Percentiles rank a stretch among this genome's conserved stretches.
Conservation (phyloP, 805 yeast species). For the Naumovozyma dairenensis region DNA sequence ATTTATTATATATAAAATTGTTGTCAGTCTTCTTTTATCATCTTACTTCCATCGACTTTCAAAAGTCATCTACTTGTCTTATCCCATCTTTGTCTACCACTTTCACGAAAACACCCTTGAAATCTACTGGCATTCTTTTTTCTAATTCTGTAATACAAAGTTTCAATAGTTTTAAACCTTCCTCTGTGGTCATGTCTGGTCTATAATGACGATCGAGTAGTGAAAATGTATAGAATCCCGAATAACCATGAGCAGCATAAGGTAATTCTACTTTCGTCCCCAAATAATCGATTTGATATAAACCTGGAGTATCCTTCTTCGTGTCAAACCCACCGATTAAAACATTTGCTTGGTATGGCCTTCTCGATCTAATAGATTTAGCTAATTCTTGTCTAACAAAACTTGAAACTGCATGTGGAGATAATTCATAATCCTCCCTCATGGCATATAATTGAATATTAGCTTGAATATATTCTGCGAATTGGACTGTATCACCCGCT, state of each 20-base stretch:
- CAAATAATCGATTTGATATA: slow-evolving; percentile 86
- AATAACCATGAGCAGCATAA: slow-evolving; percentile 96
- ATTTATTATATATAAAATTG: too few relatives aligned
- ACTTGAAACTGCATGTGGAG: slow-evolving; percentile 79
- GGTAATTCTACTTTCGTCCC: slow-evolving; percentile 89
- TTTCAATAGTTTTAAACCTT: slow-evolving; percentile 67
- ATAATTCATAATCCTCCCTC: slow-evolving; percentile 72
- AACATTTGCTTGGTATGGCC: slow-evolving; percentile 92
- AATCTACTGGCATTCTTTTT: slow-evolving; percentile 68
- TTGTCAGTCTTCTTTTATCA: too few relatives aligned
- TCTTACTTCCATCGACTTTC: too few relatives aligned
- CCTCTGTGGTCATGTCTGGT: slow-evolving; percentile 61
- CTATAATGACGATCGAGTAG: slow-evolving; percentile 84
- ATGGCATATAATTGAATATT: slow-evolving; percentile 80
- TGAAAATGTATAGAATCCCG: slow-evolving; percentile 91
- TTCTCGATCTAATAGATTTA: slow-evolving; percentile 78
- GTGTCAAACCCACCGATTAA: slow-evolving; percentile 75
- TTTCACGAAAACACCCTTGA: slow-evolving; percentile 73
- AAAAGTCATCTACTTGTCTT: slow-evolving; percentile 32
- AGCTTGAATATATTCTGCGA: slow-evolving; percentile 90
- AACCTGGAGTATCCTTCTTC: slow-evolving; percentile 46
- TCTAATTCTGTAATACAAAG: slow-evolving; percentile 70
- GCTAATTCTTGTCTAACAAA: slow-evolving; percentile 86
- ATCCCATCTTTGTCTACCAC: slow-evolving; percentile 56
- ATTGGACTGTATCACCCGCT: slow-evolving; percentile 91